Evolutionary conservation across 192 early-diverging fungal species (phyloP).

Genomic region (Coemansia sp.): DNA sequence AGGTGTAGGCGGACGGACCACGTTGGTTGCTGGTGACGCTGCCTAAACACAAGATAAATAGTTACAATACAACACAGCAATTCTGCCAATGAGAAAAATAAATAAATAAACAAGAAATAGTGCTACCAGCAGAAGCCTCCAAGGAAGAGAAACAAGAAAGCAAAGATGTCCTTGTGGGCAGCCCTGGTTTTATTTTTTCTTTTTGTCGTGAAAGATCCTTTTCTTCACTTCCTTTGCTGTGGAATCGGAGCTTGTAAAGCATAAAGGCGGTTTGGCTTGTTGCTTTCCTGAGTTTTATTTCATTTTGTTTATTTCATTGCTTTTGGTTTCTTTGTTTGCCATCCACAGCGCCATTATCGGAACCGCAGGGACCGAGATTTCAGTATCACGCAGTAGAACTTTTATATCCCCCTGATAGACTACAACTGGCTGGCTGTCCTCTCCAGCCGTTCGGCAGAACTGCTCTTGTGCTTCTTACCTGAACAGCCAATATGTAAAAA

Average conservation of each 20-base stretch:
- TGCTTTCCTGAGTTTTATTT: neutral
- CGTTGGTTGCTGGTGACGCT: too few species aligned
- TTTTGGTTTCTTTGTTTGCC: neutral
- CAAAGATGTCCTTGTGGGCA: neutral
- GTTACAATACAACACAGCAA: neutral
- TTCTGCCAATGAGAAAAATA: neutral
- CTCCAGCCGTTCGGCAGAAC: too few species aligned
- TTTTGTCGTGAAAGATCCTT: neutral
- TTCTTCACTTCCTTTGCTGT: neutral
- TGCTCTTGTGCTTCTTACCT: too few species aligned
- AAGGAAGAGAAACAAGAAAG: neutral
- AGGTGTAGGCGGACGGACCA: too few species aligned
- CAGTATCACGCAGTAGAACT: conserved; percentile 1
- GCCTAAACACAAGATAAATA: too few species aligned
- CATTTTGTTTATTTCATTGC: neutral
- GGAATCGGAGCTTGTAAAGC: neutral
- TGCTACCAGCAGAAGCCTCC: neutral
- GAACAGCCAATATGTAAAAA: too few species aligned
- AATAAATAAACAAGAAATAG: neutral
- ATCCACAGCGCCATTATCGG: neutral
- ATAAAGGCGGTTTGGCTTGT: neutral
- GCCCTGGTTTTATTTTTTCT: neutral
- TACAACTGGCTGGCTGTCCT: too few species aligned
- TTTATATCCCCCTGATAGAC: neutral
- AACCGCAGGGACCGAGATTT: neutral